Evolutionary conservation across 305 asterid genomes (phyloP).

Genomic region (Fraxinus platypoda): DNA sequence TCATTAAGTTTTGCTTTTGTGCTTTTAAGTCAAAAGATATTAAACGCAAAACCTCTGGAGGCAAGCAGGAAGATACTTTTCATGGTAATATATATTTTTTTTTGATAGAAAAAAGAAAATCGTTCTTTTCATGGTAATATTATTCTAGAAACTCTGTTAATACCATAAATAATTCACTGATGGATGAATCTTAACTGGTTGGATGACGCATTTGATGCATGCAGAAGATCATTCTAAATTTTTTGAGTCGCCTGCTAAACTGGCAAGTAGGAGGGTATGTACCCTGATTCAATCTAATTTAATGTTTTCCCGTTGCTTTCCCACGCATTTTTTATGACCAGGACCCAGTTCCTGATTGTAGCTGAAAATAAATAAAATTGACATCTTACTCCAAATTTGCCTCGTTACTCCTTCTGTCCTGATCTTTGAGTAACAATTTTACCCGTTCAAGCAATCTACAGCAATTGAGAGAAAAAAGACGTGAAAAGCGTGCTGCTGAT

Average conservation of each 20-base stretch:
- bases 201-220: slow-evolving; percentile 17
- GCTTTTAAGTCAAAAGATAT: slow-evolving; percentile 37
- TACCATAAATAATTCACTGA: slow-evolving; percentile 12
- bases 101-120: too few species aligned
- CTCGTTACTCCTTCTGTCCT: slow-evolving; percentile 18
- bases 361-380: neutral
- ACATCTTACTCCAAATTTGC: neutral
- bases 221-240: slow-evolving; percentile 59
- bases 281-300: slow-evolving; percentile 2
- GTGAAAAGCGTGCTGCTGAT: slow-evolving; percentile 84
- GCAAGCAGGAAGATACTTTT: slow-evolving; percentile 42
- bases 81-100: slow-evolving; percentile 65
- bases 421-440: neutral
- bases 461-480: slow-evolving; percentile 80
- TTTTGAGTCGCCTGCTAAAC: slow-evolving; percentile 58
- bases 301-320: neutral
- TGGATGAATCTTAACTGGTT: slow-evolving; percentile 21
- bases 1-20: slow-evolving; percentile 23
- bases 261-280: slow-evolving; percentile 83
- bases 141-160: slow-evolving; percentile 5
- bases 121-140: slow-evolving; percentile 57
- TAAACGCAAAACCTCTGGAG: slow-evolving; percentile 43
- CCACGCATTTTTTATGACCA: neutral
- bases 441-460: slow-evolving; percentile 38
- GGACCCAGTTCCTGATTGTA: neutral